Evolutionary conservation across 2,329 filamentous ascomycete species (phyloP).

Genomic region (Xylaria sp.): DNA sequence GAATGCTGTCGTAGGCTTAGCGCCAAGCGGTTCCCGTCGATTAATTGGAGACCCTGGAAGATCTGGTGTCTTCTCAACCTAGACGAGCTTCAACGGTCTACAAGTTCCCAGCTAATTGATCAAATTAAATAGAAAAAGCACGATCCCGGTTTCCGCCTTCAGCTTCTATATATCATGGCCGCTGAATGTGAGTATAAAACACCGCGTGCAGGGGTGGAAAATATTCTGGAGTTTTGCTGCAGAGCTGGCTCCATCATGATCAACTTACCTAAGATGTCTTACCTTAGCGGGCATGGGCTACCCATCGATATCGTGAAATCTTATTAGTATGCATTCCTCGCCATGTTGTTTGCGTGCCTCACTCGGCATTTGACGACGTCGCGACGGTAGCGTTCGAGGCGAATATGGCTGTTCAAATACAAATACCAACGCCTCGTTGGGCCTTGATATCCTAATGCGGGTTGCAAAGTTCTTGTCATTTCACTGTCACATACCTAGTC

Average conservation of each 20-base stretch:
- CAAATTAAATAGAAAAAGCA: not conserved
- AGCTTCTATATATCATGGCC: too few species aligned
- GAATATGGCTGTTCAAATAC: conserved; percentile 39
- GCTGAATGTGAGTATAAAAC: not conserved
- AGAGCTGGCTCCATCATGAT: not conserved
- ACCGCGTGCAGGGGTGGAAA: not conserved
- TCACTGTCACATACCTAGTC: conserved; percentile 36
- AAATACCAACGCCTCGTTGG: not conserved
- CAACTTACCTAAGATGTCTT: conserved; percentile 40
- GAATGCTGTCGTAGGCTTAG: conserved; percentile 18
- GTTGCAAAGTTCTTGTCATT: conserved; percentile 21
- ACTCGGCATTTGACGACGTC: conserved; percentile 41
- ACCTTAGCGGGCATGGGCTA: conserved; percentile 34
- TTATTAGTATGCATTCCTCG: conserved; percentile 49
- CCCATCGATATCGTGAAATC: conserved; percentile 36
- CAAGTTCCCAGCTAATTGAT: not conserved
- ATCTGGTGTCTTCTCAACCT: not conserved
- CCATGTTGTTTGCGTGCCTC: conserved; percentile 37
- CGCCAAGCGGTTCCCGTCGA: not conserved
- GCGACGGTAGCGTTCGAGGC: conserved; percentile 31
- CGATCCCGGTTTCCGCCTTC: too few species aligned
- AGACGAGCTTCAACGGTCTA: not conserved
- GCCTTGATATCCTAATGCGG: not conserved
- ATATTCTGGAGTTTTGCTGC: not conserved
- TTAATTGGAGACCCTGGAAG: not conserved